Conservation (phyloP, 1,284 basidiomycete genomes). For the Trametes hirsuta region DNA sequence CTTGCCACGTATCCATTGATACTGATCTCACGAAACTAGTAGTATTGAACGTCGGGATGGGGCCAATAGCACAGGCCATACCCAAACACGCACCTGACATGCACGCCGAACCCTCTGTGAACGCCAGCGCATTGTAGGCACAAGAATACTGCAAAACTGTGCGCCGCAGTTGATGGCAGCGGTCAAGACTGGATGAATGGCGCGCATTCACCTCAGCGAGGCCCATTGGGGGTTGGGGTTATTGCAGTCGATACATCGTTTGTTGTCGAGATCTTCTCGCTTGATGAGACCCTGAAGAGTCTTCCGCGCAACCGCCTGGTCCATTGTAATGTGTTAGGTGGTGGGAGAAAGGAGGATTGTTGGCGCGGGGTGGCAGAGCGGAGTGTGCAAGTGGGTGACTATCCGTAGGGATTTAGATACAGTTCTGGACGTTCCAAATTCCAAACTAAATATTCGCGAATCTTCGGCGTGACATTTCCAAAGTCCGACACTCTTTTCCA, state of each 20-base stretch:
- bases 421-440: too few relatives aligned
- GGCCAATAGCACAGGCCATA: slow-evolving; percentile 1
- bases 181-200: slow-evolving; percentile 24
- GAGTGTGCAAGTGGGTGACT: background rate
- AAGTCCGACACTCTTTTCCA: too few relatives aligned
- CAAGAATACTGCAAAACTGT: slow-evolving; percentile 83
- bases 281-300: slow-evolving; percentile 76
- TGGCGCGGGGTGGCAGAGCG: slow-evolving; percentile 2
- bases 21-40: slow-evolving; percentile 89
- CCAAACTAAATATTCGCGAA: too few relatives aligned
- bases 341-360: slow-evolving; percentile 2
- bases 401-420: too few relatives aligned
- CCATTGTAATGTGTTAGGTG: slow-evolving; percentile 43
- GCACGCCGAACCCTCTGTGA: slow-evolving; percentile 89
- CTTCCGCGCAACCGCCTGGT: slow-evolving; percentile 71
- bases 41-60: slow-evolving; percentile 4
- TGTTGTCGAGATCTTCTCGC: slow-evolving; percentile 74
- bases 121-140: slow-evolving; percentile 91
- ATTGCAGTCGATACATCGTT: slow-evolving; percentile 77
- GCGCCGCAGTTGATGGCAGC: slow-evolving; percentile 18
- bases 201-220: slow-evolving; percentile 60
- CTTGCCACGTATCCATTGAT: slow-evolving; percentile 96
- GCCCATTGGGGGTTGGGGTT: slow-evolving; percentile 94
- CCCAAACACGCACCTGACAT: slow-evolving; percentile 61
- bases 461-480: too few relatives aligned